Base-by-base conservation (phyloP, 805 yeast species). In the Nakazawaea ishiwadae region DNA sequence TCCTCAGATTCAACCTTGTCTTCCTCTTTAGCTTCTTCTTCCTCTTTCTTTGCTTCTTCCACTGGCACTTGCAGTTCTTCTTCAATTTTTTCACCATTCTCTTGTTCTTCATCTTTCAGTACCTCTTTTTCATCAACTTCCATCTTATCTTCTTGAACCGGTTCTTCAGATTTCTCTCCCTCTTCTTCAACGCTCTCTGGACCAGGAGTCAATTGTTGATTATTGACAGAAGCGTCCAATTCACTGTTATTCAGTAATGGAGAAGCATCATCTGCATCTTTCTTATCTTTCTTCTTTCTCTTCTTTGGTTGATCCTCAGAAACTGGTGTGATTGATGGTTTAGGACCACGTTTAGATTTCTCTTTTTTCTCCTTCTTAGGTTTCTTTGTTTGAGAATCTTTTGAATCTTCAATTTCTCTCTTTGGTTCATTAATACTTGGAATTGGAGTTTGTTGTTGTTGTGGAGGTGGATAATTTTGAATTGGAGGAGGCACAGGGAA, bases 1-100 rank as follows among this genome's bases (percentile, higher is more conserved):
- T 32, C 38, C 42, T 50, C 20, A 47, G 48, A 28, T 48, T 50
- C 41, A 46, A 48, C 14, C 17, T 31, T 15, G 35, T 7, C 9
- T 35, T 27, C 8, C 37, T 34, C n/a, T 20, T 40, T 30, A 20
- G 37, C 28, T 9, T 28, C 42, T n/a, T 39, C 37, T 17, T 14
- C 19, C n/a, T 40, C 26, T 30, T n/a, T n/a, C n/a, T n/a, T n/a
- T 23, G 26, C 10, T 7, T 8, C 26, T 23, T 7, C 26, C 7
- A 8, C 26, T 10, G 26, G 10, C 7, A 10, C 26, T 8, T 8
- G 10, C 26, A 10, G 26, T 23, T 37, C 37, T 23, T 26, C 44
- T 8, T 14, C 37, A 6, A 10, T 19, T 30, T 18, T 38, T 17
- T 23, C 26, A 15, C 18, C 31, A 35, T n/a, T 38, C 33, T 18